Base-by-base conservation (phyloP, 148 eudicot species). In the Chenopodium quinoa region DNA sequence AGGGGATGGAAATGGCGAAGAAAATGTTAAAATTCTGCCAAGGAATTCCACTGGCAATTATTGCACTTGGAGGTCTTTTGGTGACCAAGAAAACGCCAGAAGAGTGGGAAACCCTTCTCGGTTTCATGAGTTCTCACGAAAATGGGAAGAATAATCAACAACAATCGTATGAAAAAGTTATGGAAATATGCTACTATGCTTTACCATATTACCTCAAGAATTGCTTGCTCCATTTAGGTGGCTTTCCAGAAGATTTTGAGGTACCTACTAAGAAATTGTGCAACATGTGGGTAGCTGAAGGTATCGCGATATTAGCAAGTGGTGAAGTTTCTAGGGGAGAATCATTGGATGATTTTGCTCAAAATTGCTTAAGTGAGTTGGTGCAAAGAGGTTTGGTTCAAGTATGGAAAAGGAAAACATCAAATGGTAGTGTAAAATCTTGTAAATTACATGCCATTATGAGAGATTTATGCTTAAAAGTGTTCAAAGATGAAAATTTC, bases 281-380 rank as follows among this genome's bases (percentile, higher is more conserved):
- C 76, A 83, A 81, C 37, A 63, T 86, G 81, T 88, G 89, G 90
- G 81, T 86, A 31, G 92, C 90, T 75, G 90, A 90, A 84, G 91
- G 91, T 22, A 54, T 90, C 13, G 22, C 84, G n/a, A 78, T 85
- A 1, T 67, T 72, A 9, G 62, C 67, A 34, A 27, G 78, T 66
- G 79, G 74, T 1, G 77, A 71, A 40, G 82, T 78, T 77, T 29
- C 44, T 29, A 83, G 60, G 44, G 83, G 69, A 73, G 88, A 85
- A 80, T 65, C 89, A 7, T 52, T 85, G 54, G 85, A 86, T 68
- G 83, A 85, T 27, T 76, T 85, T 19, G 88, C 88, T 1, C 84
- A 85, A 63, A 80, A 80, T 75, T 90, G 86, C 75, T 80, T 90
- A 29, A 79, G 44, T 71, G 90, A 90, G 63, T 75, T 90, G 78